Conservation (phyloP, 2,329 filamentous ascomycete genomes). For the Cytospora paraplurivora region DNA sequence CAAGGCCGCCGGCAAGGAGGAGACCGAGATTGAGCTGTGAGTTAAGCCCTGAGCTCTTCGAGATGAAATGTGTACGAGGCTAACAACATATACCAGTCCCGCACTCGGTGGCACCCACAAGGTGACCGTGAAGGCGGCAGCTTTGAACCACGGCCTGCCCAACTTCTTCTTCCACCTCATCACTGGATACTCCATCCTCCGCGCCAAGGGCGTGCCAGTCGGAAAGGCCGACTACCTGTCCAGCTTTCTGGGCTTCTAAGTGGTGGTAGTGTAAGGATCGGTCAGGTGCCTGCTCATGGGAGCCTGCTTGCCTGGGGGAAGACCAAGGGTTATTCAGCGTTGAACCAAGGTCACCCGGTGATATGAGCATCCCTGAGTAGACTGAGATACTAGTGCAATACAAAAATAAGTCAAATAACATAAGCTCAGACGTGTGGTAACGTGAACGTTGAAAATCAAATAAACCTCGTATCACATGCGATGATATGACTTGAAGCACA, state of each 20-base stretch:
- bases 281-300: not conserved
- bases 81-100: slow-evolving; percentile 1
- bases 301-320: no score
- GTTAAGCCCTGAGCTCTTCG: slow-evolving; percentile 19
- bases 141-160: slow-evolving; percentile 51
- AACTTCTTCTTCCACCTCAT: slow-evolving; percentile 65
- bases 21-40: slow-evolving; percentile 34
- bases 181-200: slow-evolving; percentile 59
- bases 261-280: not conserved
- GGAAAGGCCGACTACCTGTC: slow-evolving; percentile 58
- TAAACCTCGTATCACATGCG: no score
- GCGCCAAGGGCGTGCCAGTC: slow-evolving; percentile 57
- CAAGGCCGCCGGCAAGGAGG: slow-evolving; percentile 34
- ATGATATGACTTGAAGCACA: no score
- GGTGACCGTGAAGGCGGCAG: slow-evolving; percentile 43
- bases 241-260: slow-evolving; percentile 26
- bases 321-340: no score
- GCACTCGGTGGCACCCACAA: slow-evolving; percentile 24
- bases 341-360: no score
- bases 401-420: no score
- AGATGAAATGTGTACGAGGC: not conserved
- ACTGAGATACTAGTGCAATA: no score
- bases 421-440: no score
- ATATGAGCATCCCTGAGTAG: no score
- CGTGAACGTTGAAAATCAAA: no score